Evolutionary conservation across 768 basidiomycete genomes (phyloP), one percentile per base, ranked within the genome.

Genomic region (Fibroporia radiculosa): DNA sequence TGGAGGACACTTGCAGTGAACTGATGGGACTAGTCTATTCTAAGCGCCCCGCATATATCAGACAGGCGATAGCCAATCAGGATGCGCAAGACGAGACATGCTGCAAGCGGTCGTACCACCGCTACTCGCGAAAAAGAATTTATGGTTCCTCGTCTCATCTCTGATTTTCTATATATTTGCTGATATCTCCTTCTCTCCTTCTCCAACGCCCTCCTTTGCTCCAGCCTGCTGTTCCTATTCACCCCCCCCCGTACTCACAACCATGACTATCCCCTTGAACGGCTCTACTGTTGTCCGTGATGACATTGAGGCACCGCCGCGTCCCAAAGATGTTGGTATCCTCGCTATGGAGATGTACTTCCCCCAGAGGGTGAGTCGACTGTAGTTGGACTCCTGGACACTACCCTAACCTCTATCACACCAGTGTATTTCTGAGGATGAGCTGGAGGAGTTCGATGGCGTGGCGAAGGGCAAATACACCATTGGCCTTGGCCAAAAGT

Each of bases 391-490:
- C 29, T 20, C 24, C n/a, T 29, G 29, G 51, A 47, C 27, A 48
- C 50, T n/a, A 22, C 11, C 19, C 32, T 6, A 31, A 31, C 29
- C n/a, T 31, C 29, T 31, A 31, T 31, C 29, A n/a, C 38, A 7
- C 7, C 40, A 96, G 84, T 96, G 93, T 69, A 87, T 99, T 69
- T 93, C 93, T 7, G 93, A 98, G 68, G 80, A 84, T 42, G 93
- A 88, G 52, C 82, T 99, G 40, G 95, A 98, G 64, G 82, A 73
- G 45, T 98, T 86, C 65, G 95, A 98, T 58, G 88, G 88, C 57
- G 95, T 97, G 34, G 70, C 90, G 45, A 80, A 88, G 59, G 96
- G 96, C 48, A 98, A 98, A 70, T 98, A 99, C 73, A 99, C 96
- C 53, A 96, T 98, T 63, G 96, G 96, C 61, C 82, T 99, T 29